These are phyloP conservation scores for Vigna angularis DNA, from an alignment of 306 rosid species.

Conservation along the genomic window DNA sequence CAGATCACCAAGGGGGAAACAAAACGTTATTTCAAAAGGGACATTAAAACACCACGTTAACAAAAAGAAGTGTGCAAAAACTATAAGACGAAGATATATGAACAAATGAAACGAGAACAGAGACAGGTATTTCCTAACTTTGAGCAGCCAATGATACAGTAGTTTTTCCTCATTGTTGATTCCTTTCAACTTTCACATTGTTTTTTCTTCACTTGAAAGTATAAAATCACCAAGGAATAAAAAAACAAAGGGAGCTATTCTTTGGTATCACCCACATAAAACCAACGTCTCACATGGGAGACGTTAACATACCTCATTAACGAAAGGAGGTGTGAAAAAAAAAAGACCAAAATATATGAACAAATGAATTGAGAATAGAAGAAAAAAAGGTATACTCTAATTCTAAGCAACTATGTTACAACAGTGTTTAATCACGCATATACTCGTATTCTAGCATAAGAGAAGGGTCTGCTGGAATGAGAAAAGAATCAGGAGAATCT, in stretches of 20 bases:
- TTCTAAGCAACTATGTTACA: conserved; percentile 1
- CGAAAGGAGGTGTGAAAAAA: background rate
- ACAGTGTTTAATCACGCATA: background rate
- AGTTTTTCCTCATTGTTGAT: too few species aligned
- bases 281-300: background rate
- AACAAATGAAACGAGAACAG: background rate
- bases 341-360: background rate
- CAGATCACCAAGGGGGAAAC: background rate
- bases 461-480: conserved; percentile 41
- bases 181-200: background rate
- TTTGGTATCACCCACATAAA: background rate
- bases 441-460: conserved; percentile 44
- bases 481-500: conserved; percentile 51
- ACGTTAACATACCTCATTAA: background rate
- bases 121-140: background rate
- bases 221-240: background rate
- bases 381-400: background rate
- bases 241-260: background rate
- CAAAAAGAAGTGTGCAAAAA: background rate
- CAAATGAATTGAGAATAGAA: conserved; percentile 6
- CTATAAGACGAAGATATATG: background rate
- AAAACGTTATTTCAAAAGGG: too few species aligned
- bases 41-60: too few species aligned
- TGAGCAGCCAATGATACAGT: background rate
- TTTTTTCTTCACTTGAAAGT: background rate